Conservation (phyloP, 441 rosid genomes). For the Pelargonium exstipulatum region DNA sequence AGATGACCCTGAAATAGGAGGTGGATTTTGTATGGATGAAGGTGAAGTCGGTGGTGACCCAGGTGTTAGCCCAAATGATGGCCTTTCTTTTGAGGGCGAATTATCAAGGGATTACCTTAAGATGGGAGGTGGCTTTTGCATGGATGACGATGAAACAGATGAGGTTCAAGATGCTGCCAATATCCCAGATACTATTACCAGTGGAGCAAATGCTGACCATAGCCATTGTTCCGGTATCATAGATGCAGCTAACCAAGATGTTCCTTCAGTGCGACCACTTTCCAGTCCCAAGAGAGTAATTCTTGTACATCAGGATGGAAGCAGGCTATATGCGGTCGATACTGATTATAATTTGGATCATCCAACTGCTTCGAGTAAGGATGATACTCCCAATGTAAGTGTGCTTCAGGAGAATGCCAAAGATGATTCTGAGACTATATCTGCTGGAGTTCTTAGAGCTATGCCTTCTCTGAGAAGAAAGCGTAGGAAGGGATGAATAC, state of each 20-base stretch:
- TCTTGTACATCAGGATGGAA: conserved; percentile 13
- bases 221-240: conserved; percentile 10
- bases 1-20: conserved; percentile 41
- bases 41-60: conserved; percentile 32
- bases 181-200: conserved; percentile 4
- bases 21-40: conserved; percentile 51
- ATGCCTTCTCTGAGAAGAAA: conserved; percentile 78
- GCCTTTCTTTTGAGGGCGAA: conserved; percentile 25
- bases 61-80: conserved; percentile 20
- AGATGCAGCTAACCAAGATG: conserved; percentile 18
- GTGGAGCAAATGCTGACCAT: conserved; percentile 15
- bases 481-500: conserved; percentile 46
- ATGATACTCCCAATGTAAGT: conserved; percentile 19
- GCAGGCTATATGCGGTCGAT: conserved; percentile 7
- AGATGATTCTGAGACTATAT: conserved; percentile 16
- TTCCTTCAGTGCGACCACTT: conserved; percentile 14
- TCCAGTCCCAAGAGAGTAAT: conserved; percentile 11
- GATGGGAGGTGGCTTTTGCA: conserved; percentile 72
- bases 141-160: conserved; percentile 37
- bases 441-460: conserved; percentile 43
- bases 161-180: conserved; percentile 24
- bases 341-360: conserved; percentile 17
- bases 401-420: conserved; percentile 18
- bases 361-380: conserved; percentile 18
- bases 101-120: conserved; percentile 37